Base-by-base conservation (phyloP, 176 grass and related monocot species). In the bread wheat (Triticum aestivum) region DNA sequence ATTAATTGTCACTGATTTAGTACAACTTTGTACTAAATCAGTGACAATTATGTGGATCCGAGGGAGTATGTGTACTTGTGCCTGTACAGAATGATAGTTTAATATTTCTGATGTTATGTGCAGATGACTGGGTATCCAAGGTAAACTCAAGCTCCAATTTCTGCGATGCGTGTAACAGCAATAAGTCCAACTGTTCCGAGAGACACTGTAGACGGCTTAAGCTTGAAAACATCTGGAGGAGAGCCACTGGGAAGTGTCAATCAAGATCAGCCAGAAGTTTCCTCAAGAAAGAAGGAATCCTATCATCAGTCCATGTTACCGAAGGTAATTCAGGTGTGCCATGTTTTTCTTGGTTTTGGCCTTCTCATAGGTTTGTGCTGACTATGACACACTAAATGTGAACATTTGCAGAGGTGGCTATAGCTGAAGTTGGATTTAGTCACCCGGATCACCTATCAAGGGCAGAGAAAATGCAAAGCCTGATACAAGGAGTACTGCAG, bases 391-490 rank as follows among this genome's bases (percentile, higher is more conserved):
- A 64, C 5, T 52, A 30, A 8, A 27, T 81, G 37, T 86, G 61
- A 80, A 82, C 73, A 77, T 94, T 91, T 38, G 69, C 92, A 99
- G 97, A 96, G 77, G 39, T 96, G 77, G 93, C 94, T 15, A 91
- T 96, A 91, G 92, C 92, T 18, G 94, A 99, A 93, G 88, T 99
- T 69, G 94, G 94, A 83, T 99, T 99, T 62, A 89, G 83, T 77
- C 92, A 94, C 56, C 94, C 81, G 4, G 97, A 96, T 78, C 94
- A 94, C 81, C 77, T 99, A 74, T 92, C 97, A 75, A 96, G 91
- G 79, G 97, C 90, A 39, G 90, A 94, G 82, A 94, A 96, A 82
- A 88, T 94, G 79, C 90, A 96, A 69, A 88, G 80, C 85, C 42
- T 91, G 63, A 94, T 99, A 79, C 89, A 93, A 65, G 88, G 87